Evolutionary conservation across 2,329 filamentous ascomycete genomes (phyloP), one percentile per base, ranked within the genome.

Genomic region (Ambrosiella beaveri): DNA sequence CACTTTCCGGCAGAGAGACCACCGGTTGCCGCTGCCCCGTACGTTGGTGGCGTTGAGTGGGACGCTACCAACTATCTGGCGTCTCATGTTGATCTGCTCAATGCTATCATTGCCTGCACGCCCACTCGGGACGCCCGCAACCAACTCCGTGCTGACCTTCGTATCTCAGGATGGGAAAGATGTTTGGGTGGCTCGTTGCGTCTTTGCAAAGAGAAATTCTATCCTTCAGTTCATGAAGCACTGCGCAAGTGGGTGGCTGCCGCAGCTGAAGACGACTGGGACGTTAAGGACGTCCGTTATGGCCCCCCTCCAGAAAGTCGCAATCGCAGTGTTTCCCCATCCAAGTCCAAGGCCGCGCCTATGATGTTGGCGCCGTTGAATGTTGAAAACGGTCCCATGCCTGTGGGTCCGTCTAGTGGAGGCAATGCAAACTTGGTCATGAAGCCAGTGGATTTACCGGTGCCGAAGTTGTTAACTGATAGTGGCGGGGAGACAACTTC

Each of bases 1-100:
- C 80, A 90, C 70, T 97, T 96, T 67, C 91, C 93, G 0, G 80
- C 83, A 52, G 86, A 90, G 64, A 82, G 89, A 0, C 86, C 90
- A 2, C 93, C 93, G 0, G 89, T 97, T 0, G 88, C 91, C 35
- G 91, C 93, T 13, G 91, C 91, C 4, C 91, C 91, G 0, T 97
- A 97, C 66, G 90, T 97, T 47, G 93, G 93, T 54, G 91, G 93
- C 57, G 93, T 97, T 8, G 93, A 98, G 70, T 97, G 93, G 93
- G 93, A 97, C 67, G 93, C 93, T 2, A 97, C 93, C 8, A 96
- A 95, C 70, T 97, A 97, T 68, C 76, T 97, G 9, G 88, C 91
- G 15, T 87, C 86, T 0, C 91, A 98, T 66, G 77, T 98, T 8
- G 93, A 97, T 66, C 81, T 98, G 9, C 72, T 97, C 65, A 98